Evolutionary conservation across 2,329 filamentous ascomycete genomes (phyloP).

Genomic region (Phialemonium atrogriseum): DNA sequence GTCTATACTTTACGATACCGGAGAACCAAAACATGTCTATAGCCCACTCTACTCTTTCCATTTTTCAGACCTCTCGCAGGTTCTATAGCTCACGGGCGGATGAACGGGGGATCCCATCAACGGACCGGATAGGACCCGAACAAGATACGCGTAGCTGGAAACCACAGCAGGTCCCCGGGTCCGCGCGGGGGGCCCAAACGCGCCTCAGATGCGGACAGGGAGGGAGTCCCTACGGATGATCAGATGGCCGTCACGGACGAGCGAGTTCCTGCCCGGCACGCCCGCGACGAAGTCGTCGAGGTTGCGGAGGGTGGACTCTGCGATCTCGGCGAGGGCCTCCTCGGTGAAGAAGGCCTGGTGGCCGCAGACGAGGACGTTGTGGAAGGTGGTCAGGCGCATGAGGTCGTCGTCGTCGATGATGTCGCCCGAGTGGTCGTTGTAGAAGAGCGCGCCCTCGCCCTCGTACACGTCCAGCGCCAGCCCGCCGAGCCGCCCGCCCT

Average conservation of each 20-base stretch:
- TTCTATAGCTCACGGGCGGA: no score
- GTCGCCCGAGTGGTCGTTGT: conserved; percentile 54
- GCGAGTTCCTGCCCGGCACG: conserved; percentile 27
- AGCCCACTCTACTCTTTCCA: no score
- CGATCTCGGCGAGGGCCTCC: conserved; percentile 57
- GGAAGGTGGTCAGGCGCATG: conserved; percentile 60
- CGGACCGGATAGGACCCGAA: no score
- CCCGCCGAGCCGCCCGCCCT: conserved; percentile 50
- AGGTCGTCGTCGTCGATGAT: conserved; percentile 60
- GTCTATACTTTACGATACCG: no score
- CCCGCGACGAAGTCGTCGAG: conserved; percentile 34
- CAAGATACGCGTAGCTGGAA: no score
- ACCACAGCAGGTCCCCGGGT: no score
- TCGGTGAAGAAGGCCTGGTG: conserved; percentile 64
- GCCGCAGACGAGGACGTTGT: conserved; percentile 57
- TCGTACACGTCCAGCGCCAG: conserved; percentile 64
- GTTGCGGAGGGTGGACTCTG: conserved; percentile 50
- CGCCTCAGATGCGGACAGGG: conserved; percentile 30
- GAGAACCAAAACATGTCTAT: no score
- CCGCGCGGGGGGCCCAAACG: no score
- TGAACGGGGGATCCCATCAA: no score
- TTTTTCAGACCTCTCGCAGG: no score
- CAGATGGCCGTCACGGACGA: conserved; percentile 19
- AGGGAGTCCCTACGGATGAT: conserved; percentile 18
- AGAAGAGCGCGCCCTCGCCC: conserved; percentile 54